Evolutionary conservation across 257 asterid genomes (phyloP), one percentile per base, ranked within the genome.

Genomic region (Penstemon eatonii): DNA sequence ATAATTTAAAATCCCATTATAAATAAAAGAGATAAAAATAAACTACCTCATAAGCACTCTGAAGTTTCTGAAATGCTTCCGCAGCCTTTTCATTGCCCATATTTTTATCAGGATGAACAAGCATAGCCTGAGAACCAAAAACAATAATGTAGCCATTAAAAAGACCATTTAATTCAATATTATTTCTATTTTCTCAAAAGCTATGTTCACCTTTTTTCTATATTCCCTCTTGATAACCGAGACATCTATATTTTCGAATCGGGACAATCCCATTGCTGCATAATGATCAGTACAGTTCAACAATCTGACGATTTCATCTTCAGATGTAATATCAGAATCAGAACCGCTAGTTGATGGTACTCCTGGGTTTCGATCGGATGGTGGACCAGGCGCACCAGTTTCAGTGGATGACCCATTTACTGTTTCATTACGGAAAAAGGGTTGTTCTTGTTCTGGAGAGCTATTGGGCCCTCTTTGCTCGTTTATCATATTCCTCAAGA

Each of bases 101-200:
- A 75, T 94, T 94, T 84, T 94, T 94, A 83, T 94, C 99, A 57
- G 99, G 99, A 80, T 94, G 99, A 45, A 94, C 99, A 74, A 94
- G 89, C 95, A 94, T 94, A 74, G 97, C 99, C 99, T 94, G 75
- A 81, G 25, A 74, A 79, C 53, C 42, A 60, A 74, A 73, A 75
- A 57, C 13, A 51, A 72, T 41, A 53, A 65, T 11, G 51, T 43
- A 39, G 40, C 70, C 57, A 74, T 44, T 63, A 49, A 59, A 56
- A 69, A 58, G 18, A 69, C 8, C 5, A 25, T 41, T 25, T 41
- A 43, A 39, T 59, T 54, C 7, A 3, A 25, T 25, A 25, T 1
- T 25, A 25, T 25, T 25, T 25, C 33, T 25, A 25, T 25, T 25
- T 1, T 25, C 33, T 25, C 33, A 25, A 1, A 25, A 25, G 33